A percentile compares a stretch with the other conserved stretches of the same genome.
Evolutionary conservation across 805 yeast species (phyloP).

Genomic region (Scheffersomyces ergatensis): DNA sequence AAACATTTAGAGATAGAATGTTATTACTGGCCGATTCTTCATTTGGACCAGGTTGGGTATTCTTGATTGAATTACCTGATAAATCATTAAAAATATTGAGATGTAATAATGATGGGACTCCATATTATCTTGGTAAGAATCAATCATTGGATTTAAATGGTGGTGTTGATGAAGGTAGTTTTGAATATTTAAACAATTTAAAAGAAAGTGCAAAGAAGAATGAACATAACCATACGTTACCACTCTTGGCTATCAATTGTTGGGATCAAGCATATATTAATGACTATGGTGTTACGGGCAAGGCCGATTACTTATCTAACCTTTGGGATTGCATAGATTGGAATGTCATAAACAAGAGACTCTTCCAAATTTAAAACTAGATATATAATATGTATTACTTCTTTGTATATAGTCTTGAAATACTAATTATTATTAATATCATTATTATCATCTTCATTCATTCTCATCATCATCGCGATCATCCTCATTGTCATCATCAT

Average conservation of each 20-base stretch:
- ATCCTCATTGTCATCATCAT: neutral
- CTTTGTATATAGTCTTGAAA: no score
- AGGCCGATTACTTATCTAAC: constrained; percentile 65
- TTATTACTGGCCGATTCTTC: constrained; percentile 48
- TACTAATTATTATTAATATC: neutral
- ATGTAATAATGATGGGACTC: constrained; percentile 75
- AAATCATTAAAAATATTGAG: constrained; percentile 54
- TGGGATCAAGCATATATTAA: constrained; percentile 89
- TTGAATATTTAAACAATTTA: constrained; percentile 42
- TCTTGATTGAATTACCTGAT: constrained; percentile 62
- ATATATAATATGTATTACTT: no score
- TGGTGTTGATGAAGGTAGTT: constrained; percentile 57
- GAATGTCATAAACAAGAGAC: constrained; percentile 62
- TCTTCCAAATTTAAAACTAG: constrained; percentile 31
- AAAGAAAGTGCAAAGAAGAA: constrained; percentile 38
- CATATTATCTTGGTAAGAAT: constrained; percentile 65
- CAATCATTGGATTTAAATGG: constrained; percentile 77
- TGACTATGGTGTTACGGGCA: constrained; percentile 82
- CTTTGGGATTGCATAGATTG: constrained; percentile 83
- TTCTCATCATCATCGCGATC: no score
- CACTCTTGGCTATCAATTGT: constrained; percentile 72
- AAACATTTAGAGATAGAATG: constrained; percentile 49
- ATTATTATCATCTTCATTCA: neutral
- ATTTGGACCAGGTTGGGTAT: constrained; percentile 75
- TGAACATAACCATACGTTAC: constrained; percentile 63